Percentiles rank a stretch among this genome's conserved stretches.
Evolutionary conservation across 148 eudicot species (phyloP).

Genomic region (Diospyros lotus): DNA sequence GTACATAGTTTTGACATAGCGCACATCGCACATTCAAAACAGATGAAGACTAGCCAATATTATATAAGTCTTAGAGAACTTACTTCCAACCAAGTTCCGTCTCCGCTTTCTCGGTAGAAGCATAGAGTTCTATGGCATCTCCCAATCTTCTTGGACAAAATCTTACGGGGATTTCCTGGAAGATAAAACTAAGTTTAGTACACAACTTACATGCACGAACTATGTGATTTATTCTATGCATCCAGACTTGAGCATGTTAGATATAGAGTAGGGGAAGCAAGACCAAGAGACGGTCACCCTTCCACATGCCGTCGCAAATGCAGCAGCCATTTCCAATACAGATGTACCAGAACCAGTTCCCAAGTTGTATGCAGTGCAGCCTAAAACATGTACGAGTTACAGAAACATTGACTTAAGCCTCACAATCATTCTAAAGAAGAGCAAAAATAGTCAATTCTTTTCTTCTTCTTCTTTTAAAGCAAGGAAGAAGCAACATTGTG

Average conservation of each 20-base stretch:
- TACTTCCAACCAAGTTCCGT: constrained; percentile 93
- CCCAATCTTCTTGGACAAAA: constrained; percentile 80
- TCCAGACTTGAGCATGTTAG: not conserved
- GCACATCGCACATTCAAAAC: too few relatives aligned
- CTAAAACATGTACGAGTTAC: constrained; percentile 21
- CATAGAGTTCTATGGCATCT: constrained; percentile 78
- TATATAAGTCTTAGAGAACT: constrained; percentile 18
- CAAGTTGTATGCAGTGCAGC: constrained; percentile 74
- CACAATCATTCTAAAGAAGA: too few relatives aligned
- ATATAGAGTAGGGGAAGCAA: too few relatives aligned
- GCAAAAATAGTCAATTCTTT: too few relatives aligned
- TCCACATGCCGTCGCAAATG: constrained; percentile 81
- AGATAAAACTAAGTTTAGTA: not conserved
- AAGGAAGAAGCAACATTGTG: too few relatives aligned
- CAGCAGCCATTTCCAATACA: constrained; percentile 84
- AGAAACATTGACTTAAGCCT: not conserved
- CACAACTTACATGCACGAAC: not conserved
- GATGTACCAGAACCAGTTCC: constrained; percentile 84
- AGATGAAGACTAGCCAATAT: too few relatives aligned
- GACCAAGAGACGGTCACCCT: constrained; percentile 36
- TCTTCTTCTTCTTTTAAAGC: too few relatives aligned
- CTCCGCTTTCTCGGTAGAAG: constrained; percentile 71
- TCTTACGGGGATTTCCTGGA: constrained; percentile 75
- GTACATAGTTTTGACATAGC: too few relatives aligned
- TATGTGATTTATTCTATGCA: too few relatives aligned